Percentiles rank a stretch among this genome's conserved stretches.
These are phyloP conservation scores for Geosmithia morbida DNA, from an alignment of 2,329 filamentous ascomycete genomes.

Conservation along the genomic window DNA sequence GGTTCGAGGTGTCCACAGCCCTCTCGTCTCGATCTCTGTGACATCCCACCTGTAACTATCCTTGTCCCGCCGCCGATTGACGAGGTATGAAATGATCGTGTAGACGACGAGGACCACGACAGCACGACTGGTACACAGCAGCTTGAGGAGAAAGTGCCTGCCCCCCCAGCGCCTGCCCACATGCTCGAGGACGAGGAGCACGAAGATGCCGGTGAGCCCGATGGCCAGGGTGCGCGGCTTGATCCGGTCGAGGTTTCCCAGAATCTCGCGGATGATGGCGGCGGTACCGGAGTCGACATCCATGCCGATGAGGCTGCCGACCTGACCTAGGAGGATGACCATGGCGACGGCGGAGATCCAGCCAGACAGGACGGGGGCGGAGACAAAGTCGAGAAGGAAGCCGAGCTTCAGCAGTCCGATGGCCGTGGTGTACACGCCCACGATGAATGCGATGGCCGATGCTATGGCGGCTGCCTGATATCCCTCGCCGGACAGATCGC, in stretches of 20 bases:
- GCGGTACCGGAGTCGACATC: slow-evolving; percentile 36
- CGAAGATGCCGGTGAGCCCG: slow-evolving; percentile 39
- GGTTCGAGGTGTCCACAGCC: slow-evolving; percentile 33
- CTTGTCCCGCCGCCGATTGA: slow-evolving; percentile 37
- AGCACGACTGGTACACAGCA: slow-evolving; percentile 44
- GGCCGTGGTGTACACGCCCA: slow-evolving; percentile 44
- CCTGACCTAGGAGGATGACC: slow-evolving; percentile 50
- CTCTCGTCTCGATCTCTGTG: slow-evolving; percentile 39
- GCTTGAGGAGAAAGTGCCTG: slow-evolving; percentile 41
- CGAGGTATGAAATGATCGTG: slow-evolving; percentile 47
- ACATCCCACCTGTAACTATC: slow-evolving; percentile 37
- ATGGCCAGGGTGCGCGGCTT: slow-evolving; percentile 44
- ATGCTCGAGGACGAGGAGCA: slow-evolving; percentile 41
- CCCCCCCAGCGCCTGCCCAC: slow-evolving; percentile 44
- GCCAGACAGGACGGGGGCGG: slow-evolving; percentile 46
- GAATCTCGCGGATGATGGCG: slow-evolving; percentile 42
- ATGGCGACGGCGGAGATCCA: slow-evolving; percentile 54
- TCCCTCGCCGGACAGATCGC: slow-evolving; percentile 30
- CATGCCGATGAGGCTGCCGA: slow-evolving; percentile 44
- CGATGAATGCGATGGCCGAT: slow-evolving; percentile 46
- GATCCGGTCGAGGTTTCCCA: slow-evolving; percentile 38
- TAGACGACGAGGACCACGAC: slow-evolving; percentile 46
- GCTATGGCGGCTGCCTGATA: slow-evolving; percentile 41
- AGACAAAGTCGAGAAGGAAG: slow-evolving; percentile 52
- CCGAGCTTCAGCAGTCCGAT: slow-evolving; percentile 48